Evolutionary conservation across 805 yeast genomes (phyloP).

Genomic region (Candida fluviatilis): DNA sequence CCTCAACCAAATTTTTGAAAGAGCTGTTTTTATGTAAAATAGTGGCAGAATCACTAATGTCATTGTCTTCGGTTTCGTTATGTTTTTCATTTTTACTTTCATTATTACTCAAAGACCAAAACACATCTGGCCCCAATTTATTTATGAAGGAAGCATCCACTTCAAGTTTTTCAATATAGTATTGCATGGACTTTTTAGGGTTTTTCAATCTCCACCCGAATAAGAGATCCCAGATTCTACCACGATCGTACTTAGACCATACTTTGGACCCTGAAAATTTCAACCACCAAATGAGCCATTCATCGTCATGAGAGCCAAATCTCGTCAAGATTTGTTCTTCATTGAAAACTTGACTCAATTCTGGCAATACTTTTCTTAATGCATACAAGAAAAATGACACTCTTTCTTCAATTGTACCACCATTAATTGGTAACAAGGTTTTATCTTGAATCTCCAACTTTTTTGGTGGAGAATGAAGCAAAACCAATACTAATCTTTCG

Average conservation of each 20-base stretch:
- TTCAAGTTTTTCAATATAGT: conserved; percentile 30
- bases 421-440: conserved; percentile 46
- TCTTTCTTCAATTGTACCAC: conserved; percentile 64
- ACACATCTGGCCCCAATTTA: conserved; percentile 56
- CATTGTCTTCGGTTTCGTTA: not conserved
- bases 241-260: conserved; percentile 77
- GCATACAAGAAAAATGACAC: conserved; percentile 64
- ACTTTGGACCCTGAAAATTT: conserved; percentile 86
- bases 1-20: conserved; percentile 28
- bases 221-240: conserved; percentile 83
- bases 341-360: conserved; percentile 65
- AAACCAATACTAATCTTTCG: conserved; percentile 71
- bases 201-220: conserved; percentile 65
- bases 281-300: conserved; percentile 94
- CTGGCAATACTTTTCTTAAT: conserved; percentile 65
- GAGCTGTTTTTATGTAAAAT: conserved; percentile 15
- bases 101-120: conserved; percentile 42
- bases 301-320: conserved; percentile 59
- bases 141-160: conserved; percentile 25
- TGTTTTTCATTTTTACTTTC: conserved; percentile 12
- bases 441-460: conserved; percentile 16
- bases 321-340: conserved; percentile 75
- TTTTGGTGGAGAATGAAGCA: conserved; percentile 68
- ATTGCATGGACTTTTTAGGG: conserved; percentile 22
- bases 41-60: not conserved